Evolutionary conservation across 139 green algal genomes (phyloP), one percentile per base, ranked within the genome.

Genomic region (Chlorella sorokiniana): DNA sequence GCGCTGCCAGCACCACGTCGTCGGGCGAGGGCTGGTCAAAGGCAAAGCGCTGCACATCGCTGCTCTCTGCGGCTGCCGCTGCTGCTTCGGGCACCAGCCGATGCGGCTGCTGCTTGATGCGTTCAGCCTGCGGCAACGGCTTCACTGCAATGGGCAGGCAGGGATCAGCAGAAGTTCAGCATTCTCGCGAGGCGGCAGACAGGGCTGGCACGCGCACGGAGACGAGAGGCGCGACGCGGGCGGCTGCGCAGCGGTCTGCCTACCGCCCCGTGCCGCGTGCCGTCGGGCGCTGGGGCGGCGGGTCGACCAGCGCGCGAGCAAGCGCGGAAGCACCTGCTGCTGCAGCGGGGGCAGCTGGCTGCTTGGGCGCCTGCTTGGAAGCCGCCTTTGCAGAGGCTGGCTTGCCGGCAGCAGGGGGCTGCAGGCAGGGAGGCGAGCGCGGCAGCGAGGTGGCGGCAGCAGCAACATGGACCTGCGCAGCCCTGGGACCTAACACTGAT

Each of bases 261-360:
- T 85, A 95, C 92, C 92, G 68, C 90, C 91, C 84, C 71, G 67
- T 93, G 90, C 25, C 75, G 73, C 77, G 76, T 89, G 76, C 90
- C 91, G 63, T 83, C 74, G 9, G 88, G 1, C 37, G 76, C 2
- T 0, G 70, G 0, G 91, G 92, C 18, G 91, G 91, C 18, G 90
- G 88, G 54, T 91, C 88, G 65, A 85, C 91, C 38, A 96, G 74
- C 37, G 20, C 78, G 38, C 81, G 86, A 9, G 92, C 92, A 65
- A 96, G 82, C 14, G 73, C 54, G 71, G 92, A 96, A 48, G 91
- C 92, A 95, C 92, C 92, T 94, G 90, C 90, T 74, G 89, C 80
- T 40, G 80, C 79, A 4, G 87, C 86, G 31, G 67, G 79, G 1
- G 45, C 68, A 20, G 76, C 68, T 33, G 63, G 51, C 35, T 40